Base-by-base conservation (phyloP, 2,329 filamentous ascomycete genomes). In the Piedraia hortae region DNA sequence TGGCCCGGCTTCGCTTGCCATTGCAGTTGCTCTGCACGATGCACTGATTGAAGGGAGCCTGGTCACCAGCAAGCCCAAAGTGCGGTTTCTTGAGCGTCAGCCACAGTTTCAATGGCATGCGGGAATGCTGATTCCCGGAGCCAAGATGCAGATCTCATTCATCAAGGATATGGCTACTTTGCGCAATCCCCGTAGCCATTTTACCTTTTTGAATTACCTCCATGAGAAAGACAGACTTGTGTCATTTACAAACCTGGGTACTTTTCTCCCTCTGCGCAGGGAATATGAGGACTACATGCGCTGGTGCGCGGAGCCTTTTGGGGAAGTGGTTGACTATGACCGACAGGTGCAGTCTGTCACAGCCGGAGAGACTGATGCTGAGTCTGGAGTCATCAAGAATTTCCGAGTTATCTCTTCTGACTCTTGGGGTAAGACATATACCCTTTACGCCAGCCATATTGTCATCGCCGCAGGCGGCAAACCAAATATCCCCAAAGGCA, bases 271-370 rank as follows among this genome's bases (percentile, higher is more conserved):
- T 0, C 66, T 74, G 14, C 63, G 82, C 12, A 54, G 70, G 28
- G 82, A 93, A 49, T 93, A 88, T 39, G 80, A 91, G 43, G 80
- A 90, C 46, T 93, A 93, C 47, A 67, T 93, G 46, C 62, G 70
- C 29, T 93, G 82, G 82, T 90, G 77, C 41, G 73, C 82, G 7
- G 54, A 60, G 28, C 67, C 68, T 41, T 93, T 93, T 38, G 59
- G 59, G 21, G 46, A 65, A 29, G 49, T 70, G 19, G 72, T 88
- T 21, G 56, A 56, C 21, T 93, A 91, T 42, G 59, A 62, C 28
- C 66, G 69, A 35, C 71, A 88, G 42, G 80, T 85, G 3, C 41
- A 74, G 16, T 59, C 65, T 10, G 61, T 90, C 10, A 50, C 62
- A 4, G 69, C 72, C 1, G 37, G 31, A n/a, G 23, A 29, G n/a